These are phyloP conservation scores for Detonula confervacea DNA, from an alignment of 352 stramenopile genomes.

Conservation along the genomic window DNA sequence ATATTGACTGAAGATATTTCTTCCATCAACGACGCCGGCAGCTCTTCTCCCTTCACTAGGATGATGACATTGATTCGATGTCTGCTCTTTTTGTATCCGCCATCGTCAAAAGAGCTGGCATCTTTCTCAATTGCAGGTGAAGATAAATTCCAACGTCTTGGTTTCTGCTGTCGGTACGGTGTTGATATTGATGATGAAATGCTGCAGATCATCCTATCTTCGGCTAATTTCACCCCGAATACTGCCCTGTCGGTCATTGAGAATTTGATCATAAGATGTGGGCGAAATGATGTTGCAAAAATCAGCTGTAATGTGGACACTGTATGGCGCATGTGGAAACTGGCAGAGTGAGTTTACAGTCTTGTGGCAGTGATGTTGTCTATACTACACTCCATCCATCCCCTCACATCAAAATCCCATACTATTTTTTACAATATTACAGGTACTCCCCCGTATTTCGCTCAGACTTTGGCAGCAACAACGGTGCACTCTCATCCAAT, in stretches of 20 bases:
- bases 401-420: too few species aligned
- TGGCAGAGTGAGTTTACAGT: too few species aligned
- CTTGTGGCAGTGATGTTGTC: too few species aligned
- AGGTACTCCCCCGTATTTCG: too few species aligned
- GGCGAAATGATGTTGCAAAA: constrained; percentile 16
- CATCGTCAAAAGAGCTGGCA: constrained; percentile 47
- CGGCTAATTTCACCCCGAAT: constrained; percentile 28
- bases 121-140: constrained; percentile 5
- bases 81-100: constrained; percentile 67
- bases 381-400: too few species aligned
- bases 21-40: background rate
- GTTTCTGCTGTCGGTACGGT: constrained; percentile 60
- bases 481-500: background rate
- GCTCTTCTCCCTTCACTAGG: constrained; percentile 12
- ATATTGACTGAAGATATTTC: constrained; percentile 50
- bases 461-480: background rate
- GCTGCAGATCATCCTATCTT: constrained; percentile 65
- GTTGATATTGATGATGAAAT: constrained; percentile 73
- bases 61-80: constrained; percentile 53
- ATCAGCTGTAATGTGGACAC: constrained; percentile 42
- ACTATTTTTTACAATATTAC: too few species aligned
- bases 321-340: constrained; percentile 69
- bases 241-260: constrained; percentile 69
- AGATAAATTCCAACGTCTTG: constrained; percentile 45
- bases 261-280: constrained; percentile 68